Percentiles rank a stretch among this genome's conserved stretches.
These are phyloP conservation scores for Coriaria nepalensis DNA, from an alignment of 306 rosid genomes.

Conservation along the genomic window DNA sequence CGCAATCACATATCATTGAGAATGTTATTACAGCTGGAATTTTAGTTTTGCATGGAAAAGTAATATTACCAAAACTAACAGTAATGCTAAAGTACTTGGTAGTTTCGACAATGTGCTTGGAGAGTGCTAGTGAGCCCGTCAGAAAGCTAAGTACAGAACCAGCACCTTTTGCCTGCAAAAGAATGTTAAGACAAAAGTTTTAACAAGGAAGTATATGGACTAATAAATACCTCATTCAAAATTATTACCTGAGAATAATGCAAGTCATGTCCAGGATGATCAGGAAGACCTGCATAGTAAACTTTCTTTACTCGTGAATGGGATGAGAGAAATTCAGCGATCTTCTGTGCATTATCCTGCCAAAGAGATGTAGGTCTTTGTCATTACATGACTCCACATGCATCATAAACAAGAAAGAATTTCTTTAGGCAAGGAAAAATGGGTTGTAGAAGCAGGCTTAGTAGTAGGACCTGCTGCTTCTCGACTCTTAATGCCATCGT, in stretches of 20 bases:
- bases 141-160: slow-evolving; percentile 87
- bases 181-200: slow-evolving; percentile 4
- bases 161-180: slow-evolving; percentile 76
- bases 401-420: not conserved
- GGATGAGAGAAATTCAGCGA: slow-evolving; percentile 79
- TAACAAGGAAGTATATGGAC: slow-evolving; percentile 4
- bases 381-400: not conserved
- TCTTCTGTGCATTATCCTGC: slow-evolving; percentile 85
- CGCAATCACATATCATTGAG: too few relatives aligned
- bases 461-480: slow-evolving; percentile 73
- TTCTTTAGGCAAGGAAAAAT: not conserved
- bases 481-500: slow-evolving; percentile 84
- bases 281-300: slow-evolving; percentile 61
- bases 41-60: not conserved
- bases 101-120: slow-evolving; percentile 79
- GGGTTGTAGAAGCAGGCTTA: slow-evolving; percentile 12
- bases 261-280: slow-evolving; percentile 60
- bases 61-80: slow-evolving; percentile 76
- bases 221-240: slow-evolving; percentile 10
- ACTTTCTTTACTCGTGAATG: slow-evolving; percentile 72
- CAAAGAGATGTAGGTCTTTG: slow-evolving; percentile 6
- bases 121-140: slow-evolving; percentile 70
- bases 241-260: slow-evolving; percentile 75
- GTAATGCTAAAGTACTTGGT: slow-evolving; percentile 83
- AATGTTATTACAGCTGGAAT: too few relatives aligned